Evolutionary conservation across 2,329 filamentous ascomycete species (phyloP), one percentile per base, ranked within the genome.

Genomic region (Botryotinia convoluta): DNA sequence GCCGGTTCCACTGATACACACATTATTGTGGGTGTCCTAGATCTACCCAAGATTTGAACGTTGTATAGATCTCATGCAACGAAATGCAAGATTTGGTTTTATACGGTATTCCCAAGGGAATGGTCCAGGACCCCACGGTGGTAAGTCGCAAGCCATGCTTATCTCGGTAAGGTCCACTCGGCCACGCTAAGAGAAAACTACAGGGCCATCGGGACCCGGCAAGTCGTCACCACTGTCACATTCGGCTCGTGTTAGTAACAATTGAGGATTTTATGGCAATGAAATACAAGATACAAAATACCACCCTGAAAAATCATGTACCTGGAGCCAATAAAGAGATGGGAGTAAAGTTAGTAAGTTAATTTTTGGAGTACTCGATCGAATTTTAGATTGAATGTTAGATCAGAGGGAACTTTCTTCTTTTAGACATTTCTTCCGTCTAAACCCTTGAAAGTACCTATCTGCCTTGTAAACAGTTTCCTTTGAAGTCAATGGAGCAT

Each of bases 21-120:
- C 64, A 68, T 68, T 42, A 68, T 54, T 72, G 42, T 71, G 68
- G n/a, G n/a, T 32, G 69, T 72, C 60, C 57, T 65, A 65, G 60
- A 72, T 65, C 64, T 68, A 57, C 48, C 37, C 35, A 42, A 57
- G 32, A 48, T 68, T 68, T n/a, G 48, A 65, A 39, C 48, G 32
- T 68, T 54, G 45, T n/a, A 48, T 68, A 54, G 64, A 68, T 68
- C 64, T 68, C 35, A 68, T 68, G 48, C 64, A 68, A 68, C 64
- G 45, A 57, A 48, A 68, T 54, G 64, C 64, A 68, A 68, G 64
- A 68, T 68, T 57, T 68, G 35, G 37, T 54, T 68, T 57, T 18
- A 68, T 57, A 35, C 26, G 45, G 64, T 68, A 68, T 68, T 57
- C 64, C 35, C 45, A 54, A 68, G 35, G 45, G 48, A 57, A 26